Conservation (phyloP, 306 rosid genomes). For the Inga oerstediana region DNA sequence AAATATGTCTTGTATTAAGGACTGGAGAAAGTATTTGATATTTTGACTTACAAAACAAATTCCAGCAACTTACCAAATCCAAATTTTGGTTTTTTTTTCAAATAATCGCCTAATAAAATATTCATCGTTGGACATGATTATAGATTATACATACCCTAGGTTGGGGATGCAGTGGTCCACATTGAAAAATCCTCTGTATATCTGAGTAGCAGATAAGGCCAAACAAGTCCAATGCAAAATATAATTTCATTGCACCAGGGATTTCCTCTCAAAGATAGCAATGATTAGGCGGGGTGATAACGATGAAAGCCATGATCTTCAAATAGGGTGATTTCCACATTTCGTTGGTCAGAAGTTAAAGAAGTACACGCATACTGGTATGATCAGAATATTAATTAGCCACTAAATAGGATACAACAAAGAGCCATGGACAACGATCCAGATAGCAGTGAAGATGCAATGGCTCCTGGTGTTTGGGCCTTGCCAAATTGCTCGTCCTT, state of each 20-base stretch:
- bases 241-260: background rate
- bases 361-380: background rate
- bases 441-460: constrained; percentile 70
- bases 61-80: constrained; percentile 21
- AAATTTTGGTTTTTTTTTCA: background rate
- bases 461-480: constrained; percentile 46
- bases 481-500: constrained; percentile 56
- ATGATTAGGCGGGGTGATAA: background rate
- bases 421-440: constrained; percentile 94
- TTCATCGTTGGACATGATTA: constrained; percentile 2
- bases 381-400: background rate
- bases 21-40: background rate
- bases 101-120: constrained; percentile 19
- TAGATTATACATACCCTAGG: constrained; percentile 71
- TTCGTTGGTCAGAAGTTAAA: constrained; percentile 4
- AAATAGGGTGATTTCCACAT: constrained; percentile 5
- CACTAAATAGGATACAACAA: constrained; percentile 75
- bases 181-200: constrained; percentile 86
- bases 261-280: background rate
- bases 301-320: background rate
- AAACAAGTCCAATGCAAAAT: constrained; percentile 34
- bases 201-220: constrained; percentile 59
- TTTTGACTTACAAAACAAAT: constrained; percentile 13
- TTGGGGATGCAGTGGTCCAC: constrained; percentile 78
- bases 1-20: no score